Conservation (phyloP, 2,329 filamentous ascomycete species). For the Aspergillus ochraceus region DNA sequence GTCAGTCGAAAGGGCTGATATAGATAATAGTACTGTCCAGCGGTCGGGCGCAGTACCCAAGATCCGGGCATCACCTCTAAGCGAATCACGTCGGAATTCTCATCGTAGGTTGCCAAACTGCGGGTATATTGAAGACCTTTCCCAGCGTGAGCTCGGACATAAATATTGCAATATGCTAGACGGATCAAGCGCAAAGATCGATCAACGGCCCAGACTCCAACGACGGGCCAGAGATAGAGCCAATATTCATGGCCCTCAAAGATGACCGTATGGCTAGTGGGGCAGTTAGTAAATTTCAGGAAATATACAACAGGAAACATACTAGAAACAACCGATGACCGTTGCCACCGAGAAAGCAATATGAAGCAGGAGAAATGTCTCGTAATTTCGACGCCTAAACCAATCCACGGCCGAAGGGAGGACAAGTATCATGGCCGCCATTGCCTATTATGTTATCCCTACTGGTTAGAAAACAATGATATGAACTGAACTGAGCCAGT, state of each 20-base stretch:
- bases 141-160: slow-evolving; percentile 26
- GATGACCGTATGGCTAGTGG: slow-evolving; percentile 47
- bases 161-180: slow-evolving; percentile 46
- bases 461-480: no score
- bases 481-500: not conserved
- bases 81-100: slow-evolving; percentile 47
- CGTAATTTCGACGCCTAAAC: slow-evolving; percentile 47
- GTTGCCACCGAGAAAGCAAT: slow-evolving; percentile 40
- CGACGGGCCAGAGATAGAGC: slow-evolving; percentile 52
- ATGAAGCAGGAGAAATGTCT: slow-evolving; percentile 44
- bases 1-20: slow-evolving; percentile 47
- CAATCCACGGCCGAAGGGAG: slow-evolving; percentile 48
- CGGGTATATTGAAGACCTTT: slow-evolving; percentile 30
- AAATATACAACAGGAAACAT: slow-evolving; percentile 15
- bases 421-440: slow-evolving; percentile 42
- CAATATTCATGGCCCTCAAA: slow-evolving; percentile 51
- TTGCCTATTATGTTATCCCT: slow-evolving; percentile 22
- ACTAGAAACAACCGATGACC: slow-evolving; percentile 52
- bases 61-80: slow-evolving; percentile 46
- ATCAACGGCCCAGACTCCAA: slow-evolving; percentile 52
- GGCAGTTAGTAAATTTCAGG: not conserved
- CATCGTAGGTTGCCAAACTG: slow-evolving; percentile 45
- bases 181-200: slow-evolving; percentile 46
- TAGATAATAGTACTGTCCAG: slow-evolving; percentile 54
- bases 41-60: slow-evolving; percentile 33